Evolutionary conservation across 2,329 filamentous ascomycete species (phyloP).

Genomic region (Coccinonectria pachysandricola): DNA sequence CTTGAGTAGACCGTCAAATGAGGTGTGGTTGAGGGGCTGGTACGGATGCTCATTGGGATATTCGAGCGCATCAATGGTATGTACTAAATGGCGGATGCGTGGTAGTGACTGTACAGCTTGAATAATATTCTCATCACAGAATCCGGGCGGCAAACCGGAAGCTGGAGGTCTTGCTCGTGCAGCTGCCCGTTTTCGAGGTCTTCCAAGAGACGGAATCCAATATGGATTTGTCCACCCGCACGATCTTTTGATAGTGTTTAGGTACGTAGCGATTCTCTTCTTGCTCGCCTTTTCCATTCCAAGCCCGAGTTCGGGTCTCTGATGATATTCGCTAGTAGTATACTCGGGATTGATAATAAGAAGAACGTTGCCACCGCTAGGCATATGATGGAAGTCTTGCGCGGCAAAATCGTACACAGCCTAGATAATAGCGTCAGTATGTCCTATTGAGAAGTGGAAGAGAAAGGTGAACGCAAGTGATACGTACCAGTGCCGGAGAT

Average conservation of each 20-base stretch:
- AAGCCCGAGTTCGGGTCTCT: too few species aligned
- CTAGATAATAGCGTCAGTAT: constrained; percentile 6
- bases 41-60: neutral
- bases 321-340: constrained; percentile 11
- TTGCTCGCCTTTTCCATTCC: neutral
- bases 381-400: constrained; percentile 6
- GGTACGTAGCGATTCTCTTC: neutral
- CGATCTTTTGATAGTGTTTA: neutral
- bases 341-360: constrained; percentile 17
- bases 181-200: too few species aligned
- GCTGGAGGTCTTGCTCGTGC: too few species aligned
- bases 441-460: too few species aligned
- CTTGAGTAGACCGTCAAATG: constrained; percentile 3
- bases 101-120: constrained; percentile 6
- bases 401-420: constrained; percentile 19
- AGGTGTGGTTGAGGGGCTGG: constrained; percentile 7
- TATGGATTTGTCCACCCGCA: constrained; percentile 4
- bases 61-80: neutral
- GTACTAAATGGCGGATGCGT: neutral
- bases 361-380: constrained; percentile 16
- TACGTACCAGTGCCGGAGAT: constrained; percentile 12
- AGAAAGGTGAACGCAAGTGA: too few species aligned
- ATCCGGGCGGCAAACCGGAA: too few species aligned
- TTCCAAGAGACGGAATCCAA: too few species aligned
- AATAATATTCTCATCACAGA: constrained; percentile 2